Conservation (phyloP, 306 rosid species). For the Hylodesmum podocarpum region DNA sequence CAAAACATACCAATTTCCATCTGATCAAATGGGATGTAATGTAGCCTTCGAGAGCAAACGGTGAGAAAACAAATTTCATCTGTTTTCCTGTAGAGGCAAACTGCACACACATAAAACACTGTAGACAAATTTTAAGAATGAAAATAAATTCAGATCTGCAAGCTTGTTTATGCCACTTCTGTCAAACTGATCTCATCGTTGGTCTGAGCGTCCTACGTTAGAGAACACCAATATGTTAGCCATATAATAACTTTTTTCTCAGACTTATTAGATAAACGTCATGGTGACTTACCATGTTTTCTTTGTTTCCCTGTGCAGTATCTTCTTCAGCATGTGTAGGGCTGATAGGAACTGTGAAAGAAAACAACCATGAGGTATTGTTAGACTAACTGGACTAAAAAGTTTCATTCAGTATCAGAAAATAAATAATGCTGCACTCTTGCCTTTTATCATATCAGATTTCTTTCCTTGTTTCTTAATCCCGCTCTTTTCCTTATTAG, state of each 20-base stretch:
- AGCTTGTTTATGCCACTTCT: slow-evolving; percentile 33
- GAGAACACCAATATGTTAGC: background rate
- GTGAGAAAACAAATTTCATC: slow-evolving; percentile 29
- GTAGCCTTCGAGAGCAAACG: slow-evolving; percentile 17
- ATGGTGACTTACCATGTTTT: slow-evolving; percentile 57
- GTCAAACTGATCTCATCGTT: slow-evolving; percentile 37
- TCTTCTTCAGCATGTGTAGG: slow-evolving; percentile 45
- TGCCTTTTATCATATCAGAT: slow-evolving; percentile 47
- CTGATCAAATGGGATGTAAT: slow-evolving; percentile 27
- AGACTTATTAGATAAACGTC: background rate
- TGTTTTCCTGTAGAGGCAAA: slow-evolving; percentile 42
- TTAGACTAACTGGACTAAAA: slow-evolving; percentile 3
- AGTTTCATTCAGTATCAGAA: background rate
- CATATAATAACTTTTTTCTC: background rate
- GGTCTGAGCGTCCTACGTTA: slow-evolving; percentile 46
- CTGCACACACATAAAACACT: slow-evolving; percentile 40
- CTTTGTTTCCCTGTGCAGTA: slow-evolving; percentile 54
- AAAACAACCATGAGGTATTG: background rate
- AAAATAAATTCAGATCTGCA: slow-evolving; percentile 22
- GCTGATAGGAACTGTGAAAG: slow-evolving; percentile 36
- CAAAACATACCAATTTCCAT: slow-evolving; percentile 7
- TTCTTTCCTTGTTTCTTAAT: slow-evolving; percentile 48
- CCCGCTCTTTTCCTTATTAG: slow-evolving; percentile 43
- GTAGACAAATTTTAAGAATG: slow-evolving; percentile 44
- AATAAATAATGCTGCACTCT: slow-evolving; percentile 5